These are phyloP conservation scores for Microthlaspi erraticum DNA, from an alignment of 345 rosid genomes.

Conservation along the genomic window DNA sequence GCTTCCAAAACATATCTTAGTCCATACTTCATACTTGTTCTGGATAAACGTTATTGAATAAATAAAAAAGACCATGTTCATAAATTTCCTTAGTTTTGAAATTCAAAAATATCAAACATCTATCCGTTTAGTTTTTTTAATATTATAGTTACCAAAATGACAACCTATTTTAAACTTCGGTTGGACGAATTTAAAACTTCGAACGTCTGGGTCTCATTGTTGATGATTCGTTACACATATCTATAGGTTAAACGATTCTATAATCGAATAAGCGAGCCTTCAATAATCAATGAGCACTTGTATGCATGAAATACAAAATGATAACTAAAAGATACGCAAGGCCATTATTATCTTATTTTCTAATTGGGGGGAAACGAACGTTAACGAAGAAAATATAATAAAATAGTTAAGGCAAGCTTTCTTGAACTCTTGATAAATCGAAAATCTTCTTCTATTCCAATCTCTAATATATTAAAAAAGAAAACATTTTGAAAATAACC, in stretches of 20 bases:
- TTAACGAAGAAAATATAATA: not conserved
- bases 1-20: not conserved
- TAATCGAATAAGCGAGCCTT: not conserved
- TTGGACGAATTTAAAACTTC: not conserved
- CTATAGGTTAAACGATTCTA: not conserved
- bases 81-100: not conserved
- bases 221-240: constrained; percentile 13
- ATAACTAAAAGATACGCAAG: not conserved
- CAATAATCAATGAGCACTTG: constrained; percentile 8
- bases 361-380: not conserved
- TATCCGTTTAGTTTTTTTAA: too few relatives aligned
- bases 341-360: not conserved
- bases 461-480: too few relatives aligned
- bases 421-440: too few relatives aligned
- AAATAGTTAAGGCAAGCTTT: not conserved
- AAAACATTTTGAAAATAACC: too few relatives aligned
- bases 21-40: not conserved
- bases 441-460: too few relatives aligned
- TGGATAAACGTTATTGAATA: not conserved
- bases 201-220: not conserved
- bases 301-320: not conserved
- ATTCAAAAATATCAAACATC: too few relatives aligned
- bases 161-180: not conserved
- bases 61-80: not conserved
- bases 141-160: too few relatives aligned